These are phyloP conservation scores for Paecilomyces niveus DNA, from an alignment of 2,329 filamentous ascomycete genomes.

Conservation along the genomic window DNA sequence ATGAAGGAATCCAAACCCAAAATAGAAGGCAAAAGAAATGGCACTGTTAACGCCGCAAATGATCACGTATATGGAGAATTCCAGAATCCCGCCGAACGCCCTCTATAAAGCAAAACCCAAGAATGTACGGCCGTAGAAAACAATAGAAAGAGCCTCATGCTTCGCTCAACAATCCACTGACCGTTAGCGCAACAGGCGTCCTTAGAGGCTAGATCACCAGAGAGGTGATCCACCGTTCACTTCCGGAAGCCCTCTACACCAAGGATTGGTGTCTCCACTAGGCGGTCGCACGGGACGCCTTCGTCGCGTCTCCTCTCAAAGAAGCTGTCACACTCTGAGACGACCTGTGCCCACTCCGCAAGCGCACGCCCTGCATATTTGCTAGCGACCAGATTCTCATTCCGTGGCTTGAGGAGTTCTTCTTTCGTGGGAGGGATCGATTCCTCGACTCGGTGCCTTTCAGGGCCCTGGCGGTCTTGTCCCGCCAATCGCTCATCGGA, in stretches of 20 bases:
- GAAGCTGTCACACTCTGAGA: conserved; percentile 58
- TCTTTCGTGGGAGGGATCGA: conserved; percentile 1
- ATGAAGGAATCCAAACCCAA: background rate
- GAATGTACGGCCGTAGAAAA: background rate
- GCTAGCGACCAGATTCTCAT: conserved; percentile 33
- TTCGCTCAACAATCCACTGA: background rate
- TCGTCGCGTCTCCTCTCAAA: conserved; percentile 56
- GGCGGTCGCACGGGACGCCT: conserved; percentile 50
- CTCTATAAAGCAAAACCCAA: background rate
- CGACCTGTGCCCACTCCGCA: conserved; percentile 57
- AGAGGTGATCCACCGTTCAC: conserved; percentile 9
- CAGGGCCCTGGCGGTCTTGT: conserved; percentile 2
- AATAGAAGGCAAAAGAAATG: background rate
- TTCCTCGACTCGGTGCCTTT: background rate
- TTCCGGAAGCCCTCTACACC: conserved; percentile 56
- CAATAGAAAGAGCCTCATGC: background rate
- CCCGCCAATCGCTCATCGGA: conserved; percentile 10
- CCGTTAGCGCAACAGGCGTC: background rate
- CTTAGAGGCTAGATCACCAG: background rate
- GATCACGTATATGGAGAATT: background rate
- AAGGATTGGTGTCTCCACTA: conserved; percentile 56
- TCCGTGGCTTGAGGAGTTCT: conserved; percentile 9
- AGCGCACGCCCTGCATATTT: conserved; percentile 57
- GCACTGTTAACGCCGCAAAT: background rate
- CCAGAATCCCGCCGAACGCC: background rate